A percentile compares a stretch with the other conserved stretches of the same genome.
Conservation (phyloP, 169 alveolate genomes). For the Plasmodium sp. region DNA sequence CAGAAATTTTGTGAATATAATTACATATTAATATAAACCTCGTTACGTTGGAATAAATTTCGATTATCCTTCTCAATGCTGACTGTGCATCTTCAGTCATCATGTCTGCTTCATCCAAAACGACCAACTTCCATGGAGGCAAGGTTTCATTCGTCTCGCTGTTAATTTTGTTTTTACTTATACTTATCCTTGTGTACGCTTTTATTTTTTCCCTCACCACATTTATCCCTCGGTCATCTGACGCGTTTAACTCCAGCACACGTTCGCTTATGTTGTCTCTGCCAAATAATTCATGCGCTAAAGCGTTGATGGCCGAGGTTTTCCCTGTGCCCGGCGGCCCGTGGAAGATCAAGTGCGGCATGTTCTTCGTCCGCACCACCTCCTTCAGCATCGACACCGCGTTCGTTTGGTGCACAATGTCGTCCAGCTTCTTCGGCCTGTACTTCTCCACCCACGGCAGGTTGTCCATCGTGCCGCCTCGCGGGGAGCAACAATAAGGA, state of each 20-base stretch:
- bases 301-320: conserved; percentile 97
- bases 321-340: conserved; percentile 99
- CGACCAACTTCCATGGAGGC: conserved; percentile 95
- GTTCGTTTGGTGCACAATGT: conserved; percentile 86
- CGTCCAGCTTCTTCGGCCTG: conserved; percentile 86
- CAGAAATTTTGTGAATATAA: conserved; percentile 96
- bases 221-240: conserved; percentile 99
- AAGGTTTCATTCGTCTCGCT: conserved; percentile 87
- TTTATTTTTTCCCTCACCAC: conserved; percentile 98
- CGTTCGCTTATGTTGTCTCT: conserved; percentile 93
- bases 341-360: conserved; percentile 96
- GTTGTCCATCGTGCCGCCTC: conserved; percentile 68
- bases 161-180: conserved; percentile 87
- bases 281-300: conserved; percentile 96
- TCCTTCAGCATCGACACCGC: conserved; percentile 86
- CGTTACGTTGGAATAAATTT: conserved; percentile 94
- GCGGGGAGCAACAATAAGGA: background rate
- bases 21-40: conserved; percentile 99
- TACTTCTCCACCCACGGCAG: conserved; percentile 90
- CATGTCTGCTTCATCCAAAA: conserved; percentile 99
- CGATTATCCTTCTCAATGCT: conserved; percentile 98
- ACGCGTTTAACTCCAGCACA: conserved; percentile 98
- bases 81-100: conserved; percentile 99
- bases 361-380: conserved; percentile 82
- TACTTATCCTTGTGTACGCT: conserved; percentile 96